Evolutionary conservation across 495 filamentous ascomycete genomes (phyloP).

Genomic region (Tuber umbilicatum): DNA sequence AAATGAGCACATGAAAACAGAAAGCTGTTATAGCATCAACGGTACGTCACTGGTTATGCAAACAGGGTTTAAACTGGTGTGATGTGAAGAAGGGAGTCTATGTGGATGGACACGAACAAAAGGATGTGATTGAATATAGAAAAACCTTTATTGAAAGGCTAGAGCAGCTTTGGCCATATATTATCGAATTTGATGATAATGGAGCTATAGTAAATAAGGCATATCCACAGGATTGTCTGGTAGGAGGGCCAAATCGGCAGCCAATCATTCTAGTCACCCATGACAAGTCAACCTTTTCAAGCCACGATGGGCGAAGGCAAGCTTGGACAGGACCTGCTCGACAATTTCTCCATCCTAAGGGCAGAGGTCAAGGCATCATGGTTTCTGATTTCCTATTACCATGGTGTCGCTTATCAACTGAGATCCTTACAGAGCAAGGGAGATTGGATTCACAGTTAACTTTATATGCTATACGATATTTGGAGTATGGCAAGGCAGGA

Average conservation of each 20-base stretch:
- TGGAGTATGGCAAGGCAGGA: too few species aligned
- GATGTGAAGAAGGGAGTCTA: slow-evolving; percentile 6
- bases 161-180: not conserved
- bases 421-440: too few species aligned
- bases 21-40: not conserved
- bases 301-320: not conserved
- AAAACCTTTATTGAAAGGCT: not conserved
- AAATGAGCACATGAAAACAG: too few species aligned
- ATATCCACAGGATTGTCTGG: not conserved
- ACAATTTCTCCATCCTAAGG: not conserved
- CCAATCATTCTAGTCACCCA: not conserved
- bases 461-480: too few species aligned
- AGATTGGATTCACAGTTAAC: too few species aligned
- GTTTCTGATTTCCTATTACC: not conserved
- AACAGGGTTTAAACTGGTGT: not conserved
- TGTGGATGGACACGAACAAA: slow-evolving; percentile 7
- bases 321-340: too few species aligned
- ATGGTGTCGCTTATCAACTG: too few species aligned
- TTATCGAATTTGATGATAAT: not conserved
- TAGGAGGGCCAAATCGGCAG: not conserved
- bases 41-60: not conserved
- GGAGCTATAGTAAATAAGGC: not conserved
- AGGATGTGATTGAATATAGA: slow-evolving; percentile 10
- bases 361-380: not conserved
- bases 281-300: not conserved